Percentiles rank a stretch among this genome's conserved stretches.
These are phyloP conservation scores for Cyclotella choctawhatcheeana DNA, from an alignment of 108 stramenopile species.

Conservation along the genomic window DNA sequence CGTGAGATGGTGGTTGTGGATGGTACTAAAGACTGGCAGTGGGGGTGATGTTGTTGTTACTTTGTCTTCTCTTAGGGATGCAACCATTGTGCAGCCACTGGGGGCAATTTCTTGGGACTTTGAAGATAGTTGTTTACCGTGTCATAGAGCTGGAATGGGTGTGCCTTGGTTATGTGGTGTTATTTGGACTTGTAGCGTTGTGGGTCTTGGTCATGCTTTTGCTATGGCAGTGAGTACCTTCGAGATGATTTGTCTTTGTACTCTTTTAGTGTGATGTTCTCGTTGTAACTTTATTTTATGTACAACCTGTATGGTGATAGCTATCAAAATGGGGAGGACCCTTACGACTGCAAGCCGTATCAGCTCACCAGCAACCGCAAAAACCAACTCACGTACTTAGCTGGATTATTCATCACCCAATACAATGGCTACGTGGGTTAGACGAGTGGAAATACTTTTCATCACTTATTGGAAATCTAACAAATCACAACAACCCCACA, in stretches of 20 bases:
- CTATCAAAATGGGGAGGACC: slow-evolving; percentile 64
- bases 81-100: not conserved
- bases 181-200: slow-evolving; percentile 66
- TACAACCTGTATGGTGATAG: slow-evolving; percentile 4
- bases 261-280: too few species aligned
- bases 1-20: slow-evolving; percentile 43
- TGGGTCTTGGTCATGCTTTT: slow-evolving; percentile 60
- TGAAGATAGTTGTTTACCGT: slow-evolving; percentile 35
- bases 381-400: slow-evolving; percentile 32
- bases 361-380: slow-evolving; percentile 26
- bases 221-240: slow-evolving; percentile 39
- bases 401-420: slow-evolving; percentile 46
- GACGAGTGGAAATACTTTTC: slow-evolving; percentile 60
- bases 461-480: slow-evolving; percentile 7
- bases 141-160: slow-evolving; percentile 25
- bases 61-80: slow-evolving; percentile 7
- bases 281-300: too few species aligned
- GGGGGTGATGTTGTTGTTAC: slow-evolving; percentile 7
- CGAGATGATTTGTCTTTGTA: too few species aligned
- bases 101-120: not conserved
- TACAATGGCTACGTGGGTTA: slow-evolving; percentile 61
- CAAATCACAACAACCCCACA: slow-evolving; percentile 2
- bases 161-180: slow-evolving; percentile 64
- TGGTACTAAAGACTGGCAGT: slow-evolving; percentile 27
- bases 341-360: slow-evolving; percentile 55